phyloP scores from a whole-genome alignment of 495 filamentous ascomycete species.

The Penicillium psychrofluorescens region DNA sequence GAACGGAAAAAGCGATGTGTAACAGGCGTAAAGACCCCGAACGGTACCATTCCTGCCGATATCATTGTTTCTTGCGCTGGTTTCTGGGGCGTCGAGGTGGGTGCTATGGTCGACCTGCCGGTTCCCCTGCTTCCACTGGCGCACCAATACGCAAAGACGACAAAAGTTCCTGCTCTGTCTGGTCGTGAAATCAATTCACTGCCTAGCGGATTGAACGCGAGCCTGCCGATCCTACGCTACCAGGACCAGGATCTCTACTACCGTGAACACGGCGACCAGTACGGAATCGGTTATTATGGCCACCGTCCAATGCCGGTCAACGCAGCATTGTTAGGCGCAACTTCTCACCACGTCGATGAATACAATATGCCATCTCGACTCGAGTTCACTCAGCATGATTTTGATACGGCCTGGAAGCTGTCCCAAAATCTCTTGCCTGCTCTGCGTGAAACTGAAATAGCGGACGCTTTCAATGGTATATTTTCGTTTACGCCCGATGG shows the following conservation, averaged over 20 bases:
- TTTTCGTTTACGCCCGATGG: conserved; percentile 50
- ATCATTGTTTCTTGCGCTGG: conserved; percentile 45
- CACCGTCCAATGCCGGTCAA: conserved; percentile 44
- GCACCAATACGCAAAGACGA: conserved; percentile 47
- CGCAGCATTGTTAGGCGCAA: conserved; percentile 32
- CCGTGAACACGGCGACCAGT: conserved; percentile 44
- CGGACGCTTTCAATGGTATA: conserved; percentile 45
- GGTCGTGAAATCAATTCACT: conserved; percentile 20
- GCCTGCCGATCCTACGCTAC: conserved; percentile 40
- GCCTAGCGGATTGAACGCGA: conserved; percentile 33
- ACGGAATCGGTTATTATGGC: conserved; percentile 48
- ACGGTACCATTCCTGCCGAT: conserved; percentile 35
- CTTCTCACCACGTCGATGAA: conserved; percentile 38
- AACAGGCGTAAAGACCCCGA: conserved; percentile 36
- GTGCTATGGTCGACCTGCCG: conserved; percentile 40
- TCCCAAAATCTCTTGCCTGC: conserved; percentile 35
- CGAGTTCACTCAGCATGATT: conserved; percentile 41
- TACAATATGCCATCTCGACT: conserved; percentile 46
- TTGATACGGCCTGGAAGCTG: conserved; percentile 41
- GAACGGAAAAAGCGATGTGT: conserved; percentile 23
- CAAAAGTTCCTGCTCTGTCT: conserved; percentile 23
- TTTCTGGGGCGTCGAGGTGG: conserved; percentile 48
- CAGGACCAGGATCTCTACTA: conserved; percentile 49
- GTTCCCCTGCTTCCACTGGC: conserved; percentile 44
- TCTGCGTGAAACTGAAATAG: conserved; percentile 31